Percentiles rank a stretch among this genome's conserved stretches.
Conservation (phyloP, 148 eudicot species). For the Vaccinium myrtillus region DNA sequence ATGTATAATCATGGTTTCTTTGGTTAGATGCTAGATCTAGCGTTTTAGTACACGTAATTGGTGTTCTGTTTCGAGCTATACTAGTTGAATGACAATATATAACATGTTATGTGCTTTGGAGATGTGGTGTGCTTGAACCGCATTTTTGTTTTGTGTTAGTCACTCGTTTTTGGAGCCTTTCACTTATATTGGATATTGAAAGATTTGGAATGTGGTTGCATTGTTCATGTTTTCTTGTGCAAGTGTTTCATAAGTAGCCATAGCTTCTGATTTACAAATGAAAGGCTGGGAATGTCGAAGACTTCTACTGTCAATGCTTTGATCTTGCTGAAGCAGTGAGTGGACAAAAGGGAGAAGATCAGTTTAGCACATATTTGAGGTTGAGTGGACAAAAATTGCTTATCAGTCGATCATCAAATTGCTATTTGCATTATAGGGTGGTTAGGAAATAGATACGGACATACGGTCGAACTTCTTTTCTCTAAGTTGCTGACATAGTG, state of each 20-base stretch:
- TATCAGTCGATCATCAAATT: background rate
- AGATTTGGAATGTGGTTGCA: background rate
- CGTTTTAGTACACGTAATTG: slow-evolving; percentile 20
- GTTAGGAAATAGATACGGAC: background rate
- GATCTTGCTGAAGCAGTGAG: background rate
- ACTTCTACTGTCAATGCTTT: background rate
- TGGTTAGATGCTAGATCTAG: slow-evolving; percentile 38
- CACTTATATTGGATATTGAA: background rate
- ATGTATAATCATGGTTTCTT: slow-evolving; percentile 3
- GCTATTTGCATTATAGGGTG: background rate
- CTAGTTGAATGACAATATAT: background rate
- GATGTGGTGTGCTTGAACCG: background rate
- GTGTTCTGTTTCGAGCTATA: background rate
- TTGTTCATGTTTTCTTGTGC: background rate
- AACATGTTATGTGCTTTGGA: background rate
- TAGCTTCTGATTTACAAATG: background rate
- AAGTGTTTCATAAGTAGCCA: background rate
- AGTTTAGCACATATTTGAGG: background rate
- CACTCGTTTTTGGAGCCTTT: background rate
- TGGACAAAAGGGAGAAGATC: background rate
- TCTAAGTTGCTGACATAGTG: background rate
- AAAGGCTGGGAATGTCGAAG: too few relatives aligned
- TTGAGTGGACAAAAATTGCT: background rate
- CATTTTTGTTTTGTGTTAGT: background rate
- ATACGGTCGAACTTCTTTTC: background rate